Base-by-base conservation (phyloP, 83 land plant species). In the Larix sibirica region DNA sequence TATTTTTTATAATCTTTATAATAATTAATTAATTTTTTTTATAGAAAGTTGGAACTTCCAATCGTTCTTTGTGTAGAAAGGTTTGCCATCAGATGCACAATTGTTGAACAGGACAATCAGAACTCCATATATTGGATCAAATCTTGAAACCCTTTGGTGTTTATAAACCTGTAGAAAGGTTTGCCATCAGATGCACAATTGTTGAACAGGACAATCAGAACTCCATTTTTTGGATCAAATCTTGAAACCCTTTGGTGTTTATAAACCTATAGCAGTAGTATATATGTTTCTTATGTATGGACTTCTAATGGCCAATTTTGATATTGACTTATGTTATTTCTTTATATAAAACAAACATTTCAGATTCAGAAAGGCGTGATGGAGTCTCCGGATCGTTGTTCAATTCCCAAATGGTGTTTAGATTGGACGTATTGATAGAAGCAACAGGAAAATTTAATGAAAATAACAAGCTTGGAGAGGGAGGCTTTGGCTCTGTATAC, bases 401-500 rank as follows among this genome's bases (percentile, higher is more conserved):
- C 31, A 31, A 67, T 26, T 26, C 70, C 31, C 31, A 26, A 26
- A 26, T 67, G 3, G 17, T 67, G 13, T 67, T 67, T 31, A 67
- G 70, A 28, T 67, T 67, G 31, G 36, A 67, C 12, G 2, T 7
- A 67, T 24, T 67, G 36, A 24, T 24, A 67, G 70, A 67, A 67
- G 70, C 70, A 21, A 67, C 70, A 31, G 36, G 31, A 14, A 67
- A 67, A 4, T 67, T 67, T 12, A 10, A 67, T 23, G 13, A 24
- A 6, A 10, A 1, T 26, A 26, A 67, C 36, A 67, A 67, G 36
- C 70, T 67, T 14, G 70, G 70, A 67, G 70, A 67, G 36, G 70
- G 70, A 67, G 70, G 70, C 31, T 67, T 67, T 67, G 70, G 70
- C 31, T 13, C 70, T 8, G 70, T 67, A 13, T 67, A 67, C 18